Evolutionary conservation across 1,139 yeast genomes (phyloP), one percentile per base, ranked within the genome.

Genomic region (Suhomyces bokatorum): DNA sequence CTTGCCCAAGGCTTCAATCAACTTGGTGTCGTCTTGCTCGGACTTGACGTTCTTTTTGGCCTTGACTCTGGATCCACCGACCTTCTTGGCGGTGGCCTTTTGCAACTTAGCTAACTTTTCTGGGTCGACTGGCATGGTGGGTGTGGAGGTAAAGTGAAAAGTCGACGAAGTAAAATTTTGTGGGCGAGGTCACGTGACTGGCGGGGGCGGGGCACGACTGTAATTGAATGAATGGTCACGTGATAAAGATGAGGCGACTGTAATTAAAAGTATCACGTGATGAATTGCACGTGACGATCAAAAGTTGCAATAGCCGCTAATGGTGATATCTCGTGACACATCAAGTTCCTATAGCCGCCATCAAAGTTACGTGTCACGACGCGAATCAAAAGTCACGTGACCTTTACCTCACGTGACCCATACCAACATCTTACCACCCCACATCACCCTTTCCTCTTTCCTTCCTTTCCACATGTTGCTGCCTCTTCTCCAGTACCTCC

Each of bases 21-120:
- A 80, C 75, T 90, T 89, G 73, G 91, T 79, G 77, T 90, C 95
- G 61, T 87, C 95, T 61, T 83, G 89, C 67, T 85, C 93, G 54
- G 77, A 66, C 64, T 80, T 76, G 69, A 66, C 77, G 54, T 58
- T 68, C 78, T 83, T 83, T 75, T 80, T 86, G 70, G 85, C 82
- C 76, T 80, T 86, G 66, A 83, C 85, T 84, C 97, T 88, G 74
- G 83, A 81, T 74, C 96, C 96, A 72, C 91, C 95, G 61, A 86
- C 86, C 71, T 84, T 86, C 80, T 81, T 83, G 64, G 84, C 78
- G 54, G 84, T 71, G 53, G 81, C 73, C 69, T 85, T 84, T 74
- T 85, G 90, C 70, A 86, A 78, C 73, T 85, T 85, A 62, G 91
- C 93, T 77, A 86, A 78, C 73, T 86, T 86, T 73, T 83, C 93